Percentiles rank a stretch among this genome's conserved stretches.
These are phyloP conservation scores for Euphrasia arctica DNA, from an alignment of 305 asterid species.

Conservation along the genomic window DNA sequence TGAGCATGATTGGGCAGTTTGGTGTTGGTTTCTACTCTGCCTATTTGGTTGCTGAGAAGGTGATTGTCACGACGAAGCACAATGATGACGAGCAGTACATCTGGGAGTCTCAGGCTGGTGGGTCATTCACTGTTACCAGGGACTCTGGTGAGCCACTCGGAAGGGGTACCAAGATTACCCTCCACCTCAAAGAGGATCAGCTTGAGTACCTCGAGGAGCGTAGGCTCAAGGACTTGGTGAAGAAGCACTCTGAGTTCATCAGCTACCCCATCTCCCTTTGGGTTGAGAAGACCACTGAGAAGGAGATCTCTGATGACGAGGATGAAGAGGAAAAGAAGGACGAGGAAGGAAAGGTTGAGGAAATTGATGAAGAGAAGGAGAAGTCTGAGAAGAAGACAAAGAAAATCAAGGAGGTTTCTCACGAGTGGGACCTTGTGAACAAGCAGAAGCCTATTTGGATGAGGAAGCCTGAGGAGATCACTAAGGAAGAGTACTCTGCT, in stretches of 20 bases:
- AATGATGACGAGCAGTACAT: conserved; percentile 84
- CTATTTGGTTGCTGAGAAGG: conserved; percentile 86
- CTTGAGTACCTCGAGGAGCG: conserved; percentile 43
- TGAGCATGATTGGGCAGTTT: conserved; percentile 95
- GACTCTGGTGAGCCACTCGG: conserved; percentile 35
- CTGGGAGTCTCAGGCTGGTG: conserved; percentile 74
- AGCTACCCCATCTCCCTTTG: conserved; percentile 40
- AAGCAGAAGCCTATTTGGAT: conserved; percentile 48
- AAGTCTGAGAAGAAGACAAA: conserved; percentile 38
- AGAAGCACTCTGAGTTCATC: conserved; percentile 41
- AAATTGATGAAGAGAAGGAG: conserved; percentile 40
- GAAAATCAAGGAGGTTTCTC: conserved; percentile 37
- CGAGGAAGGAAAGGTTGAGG: conserved; percentile 40
- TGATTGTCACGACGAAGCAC: conserved; percentile 73
- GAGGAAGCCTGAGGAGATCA: conserved; percentile 41
- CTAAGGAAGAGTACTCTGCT: conserved; percentile 36
- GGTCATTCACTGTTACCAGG: conserved; percentile 37
- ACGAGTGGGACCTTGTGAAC: conserved; percentile 38
- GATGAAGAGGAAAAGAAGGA: conserved; percentile 41
- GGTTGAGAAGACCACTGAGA: conserved; percentile 39
- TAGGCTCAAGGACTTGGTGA: conserved; percentile 37
- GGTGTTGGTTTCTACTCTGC: conserved; percentile 95
- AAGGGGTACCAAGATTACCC: conserved; percentile 37
- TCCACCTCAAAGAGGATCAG: conserved; percentile 38
- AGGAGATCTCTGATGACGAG: conserved; percentile 40